Base-by-base conservation (phyloP, 345 rosid species). In the Pistacia vera region DNA sequence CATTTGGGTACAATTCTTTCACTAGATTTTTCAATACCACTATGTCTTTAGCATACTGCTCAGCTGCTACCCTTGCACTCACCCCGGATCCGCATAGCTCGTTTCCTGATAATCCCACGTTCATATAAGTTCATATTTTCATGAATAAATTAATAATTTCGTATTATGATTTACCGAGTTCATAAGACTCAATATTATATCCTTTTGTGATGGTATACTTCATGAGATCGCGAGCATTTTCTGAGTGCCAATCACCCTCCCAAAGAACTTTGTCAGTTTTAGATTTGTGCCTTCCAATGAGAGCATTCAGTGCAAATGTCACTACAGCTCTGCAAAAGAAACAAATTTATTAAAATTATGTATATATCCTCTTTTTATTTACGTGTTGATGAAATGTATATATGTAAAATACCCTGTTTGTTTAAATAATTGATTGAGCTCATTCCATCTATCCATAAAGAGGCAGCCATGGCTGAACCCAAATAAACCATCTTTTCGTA, bases 111-210 rank as follows among this genome's bases (percentile, higher is more conserved):
- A 59, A 36, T 38, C 9, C 18, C 57, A 16, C 16, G 18, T 14
- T 54, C 1, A 51, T 41, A 14, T 12, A 51, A 16, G n/a, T 13
- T 54, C 57, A 54, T 13, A 41, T 41, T 41, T 41, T 16, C 57
- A 54, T 4, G 18, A 14, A 4, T 13, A 13, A 13, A 52, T 38
- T 20, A 3, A 17, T 35, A 30, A 8, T 41, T 20, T 46, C 1
- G 48, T 60, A 4, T n/a, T 60, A 25, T 46, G 18, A 52, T 33
- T 51, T 63, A 88, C 93, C 95, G 0, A 85, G 48, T 80, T 91
- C 92, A 28, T 86, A 91, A 0, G 96, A 86, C 17, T 91, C 88
- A 20, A 91, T 83, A 55, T 81, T 81, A 81, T 88, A 82, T 72
- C 92, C 93, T 71, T 81, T 89, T 4, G 80, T 69, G 68, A 78